Base-by-base conservation (phyloP, 176 grass and related monocot genomes). In the Guadua angustifolia region DNA sequence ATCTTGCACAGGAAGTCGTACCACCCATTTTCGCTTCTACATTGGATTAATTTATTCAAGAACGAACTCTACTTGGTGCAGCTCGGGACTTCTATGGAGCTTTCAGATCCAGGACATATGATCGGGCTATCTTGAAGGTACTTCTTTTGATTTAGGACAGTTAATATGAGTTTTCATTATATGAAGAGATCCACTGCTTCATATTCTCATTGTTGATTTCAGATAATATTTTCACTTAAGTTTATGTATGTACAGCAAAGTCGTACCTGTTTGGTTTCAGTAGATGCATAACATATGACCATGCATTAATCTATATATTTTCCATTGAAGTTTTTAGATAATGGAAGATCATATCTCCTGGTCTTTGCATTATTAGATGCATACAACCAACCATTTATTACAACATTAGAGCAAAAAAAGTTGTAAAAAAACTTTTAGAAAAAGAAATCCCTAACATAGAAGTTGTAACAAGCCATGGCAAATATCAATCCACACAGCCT, bases 21-120 rank as follows among this genome's bases (percentile, higher is more conserved):
- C n/a, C n/a, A 39, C 45, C 11, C 58, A 63, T 38, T 60, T 72
- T 72, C 1, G 4, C 9, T 51, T 82, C 26, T 67, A 77, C 19
- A 26, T 77, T 78, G 16, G 9, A 83, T 33, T 58, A 36, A 68
- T 75, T 72, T 82, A 74, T 46, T 86, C 16, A 79, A 73, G 16
- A 73, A 79, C 0, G 6, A 60, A 46, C 50, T 75, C 56, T 47
- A 87, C 56, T 47, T 84, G 81, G n/a, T 79, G 83, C 79, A 95
- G 93, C 96, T 79, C 79, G 95, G 64, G 96, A 99, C 81, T 95
- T 99, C 45, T 95, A 94, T 90, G 96, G 93, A 83, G 96, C 89
- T 87, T 73, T 99, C 79, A 92, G 96, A 58, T 94, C 96, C 1
- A 95, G 87, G 73, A 95, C 96, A 80, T 95, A 98, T 84, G 93